Percentiles rank a stretch among this genome's conserved stretches.
These are phyloP conservation scores for Chenopodium suecicum DNA, from an alignment of 148 eudicot genomes.

Conservation along the genomic window DNA sequence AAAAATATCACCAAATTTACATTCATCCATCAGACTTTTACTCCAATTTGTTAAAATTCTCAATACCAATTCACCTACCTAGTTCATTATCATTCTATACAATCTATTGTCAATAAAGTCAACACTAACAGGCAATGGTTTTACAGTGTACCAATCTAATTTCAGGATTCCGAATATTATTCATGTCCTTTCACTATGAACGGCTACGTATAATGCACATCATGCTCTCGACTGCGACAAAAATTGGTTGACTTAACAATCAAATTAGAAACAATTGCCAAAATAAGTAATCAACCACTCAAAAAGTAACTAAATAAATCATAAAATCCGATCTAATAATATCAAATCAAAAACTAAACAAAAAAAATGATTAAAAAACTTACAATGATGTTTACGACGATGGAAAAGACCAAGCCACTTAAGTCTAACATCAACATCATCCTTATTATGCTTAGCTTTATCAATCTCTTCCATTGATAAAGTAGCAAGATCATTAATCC, in stretches of 20 bases:
- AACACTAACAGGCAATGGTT: too few relatives aligned
- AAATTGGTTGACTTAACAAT: not conserved
- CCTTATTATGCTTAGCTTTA: constrained; percentile 55
- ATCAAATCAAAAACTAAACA: not conserved
- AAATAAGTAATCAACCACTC: not conserved
- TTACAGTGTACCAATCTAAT: not conserved
- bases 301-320: not conserved
- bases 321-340: not conserved
- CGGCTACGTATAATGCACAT: too few relatives aligned
- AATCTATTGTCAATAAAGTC: not conserved
- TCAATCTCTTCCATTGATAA: constrained; percentile 75
- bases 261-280: not conserved
- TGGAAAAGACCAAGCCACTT: constrained; percentile 98
- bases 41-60: too few relatives aligned
- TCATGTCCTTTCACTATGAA: too few relatives aligned
- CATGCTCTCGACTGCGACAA: not conserved
- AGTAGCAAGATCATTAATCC: constrained; percentile 61
- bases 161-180: not conserved
- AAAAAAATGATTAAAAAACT: constrained; percentile 17
- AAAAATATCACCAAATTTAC: constrained; percentile 5
- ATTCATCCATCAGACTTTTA: not conserved
- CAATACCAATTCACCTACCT: not conserved
- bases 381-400: constrained; percentile 90
- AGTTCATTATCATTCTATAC: not conserved
- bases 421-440: constrained; percentile 87